Evolutionary conservation across 108 stramenopile species (phyloP).

Genomic region (Cyclotella atomus): DNA sequence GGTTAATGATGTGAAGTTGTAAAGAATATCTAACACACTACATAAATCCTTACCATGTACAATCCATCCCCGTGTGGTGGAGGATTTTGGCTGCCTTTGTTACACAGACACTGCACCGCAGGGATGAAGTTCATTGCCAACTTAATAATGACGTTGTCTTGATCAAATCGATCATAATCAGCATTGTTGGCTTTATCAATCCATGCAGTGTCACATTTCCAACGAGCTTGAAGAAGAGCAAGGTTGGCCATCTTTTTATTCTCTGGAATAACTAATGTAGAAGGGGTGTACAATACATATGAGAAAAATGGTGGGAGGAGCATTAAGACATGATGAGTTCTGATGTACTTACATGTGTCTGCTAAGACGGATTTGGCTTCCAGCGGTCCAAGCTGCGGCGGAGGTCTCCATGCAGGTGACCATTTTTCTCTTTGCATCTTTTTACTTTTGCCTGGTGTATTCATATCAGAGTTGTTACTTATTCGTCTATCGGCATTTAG

Average conservation of each 20-base stretch:
- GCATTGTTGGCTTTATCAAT: not conserved
- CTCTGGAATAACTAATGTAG: conserved; percentile 14
- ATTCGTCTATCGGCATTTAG: too few species aligned
- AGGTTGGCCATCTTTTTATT: conserved; percentile 26
- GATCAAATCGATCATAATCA: not conserved
- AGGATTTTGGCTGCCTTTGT: not conserved
- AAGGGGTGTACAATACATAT: not conserved
- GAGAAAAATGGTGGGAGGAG: not conserved
- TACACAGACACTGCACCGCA: conserved; percentile 27
- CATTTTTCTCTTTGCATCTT: too few species aligned
- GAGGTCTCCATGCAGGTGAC: too few species aligned
- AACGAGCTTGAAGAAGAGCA: conserved; percentile 19
- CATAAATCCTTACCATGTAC: too few species aligned
- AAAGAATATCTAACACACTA: not conserved
- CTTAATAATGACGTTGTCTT: conserved; percentile 21
- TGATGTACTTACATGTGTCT: not conserved
- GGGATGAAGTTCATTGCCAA: conserved; percentile 40
- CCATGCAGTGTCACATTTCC: conserved; percentile 15
- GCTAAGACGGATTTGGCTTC: conserved; percentile 6
- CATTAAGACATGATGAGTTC: not conserved
- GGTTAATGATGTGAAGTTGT: not conserved
- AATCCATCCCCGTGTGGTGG: conserved; percentile 7
- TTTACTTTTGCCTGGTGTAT: too few species aligned
- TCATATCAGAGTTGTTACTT: too few species aligned
- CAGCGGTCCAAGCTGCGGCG: not conserved